These are phyloP conservation scores for Alternaria sp. DNA, from an alignment of 2,329 filamentous ascomycete species.

Conservation along the genomic window DNA sequence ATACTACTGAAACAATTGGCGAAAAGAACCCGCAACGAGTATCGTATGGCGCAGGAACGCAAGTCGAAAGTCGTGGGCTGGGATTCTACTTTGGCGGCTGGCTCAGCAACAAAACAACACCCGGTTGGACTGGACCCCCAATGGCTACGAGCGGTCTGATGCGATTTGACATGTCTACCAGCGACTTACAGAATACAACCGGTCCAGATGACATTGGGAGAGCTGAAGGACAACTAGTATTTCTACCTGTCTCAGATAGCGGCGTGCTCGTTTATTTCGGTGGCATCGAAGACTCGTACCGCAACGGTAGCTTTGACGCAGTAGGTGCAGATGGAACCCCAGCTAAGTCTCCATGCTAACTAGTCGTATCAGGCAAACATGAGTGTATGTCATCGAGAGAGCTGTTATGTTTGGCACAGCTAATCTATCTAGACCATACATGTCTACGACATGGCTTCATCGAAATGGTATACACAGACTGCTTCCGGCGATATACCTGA, in stretches of 20 bases:
- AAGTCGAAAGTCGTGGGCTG: slow-evolving; percentile 60
- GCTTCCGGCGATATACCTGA: slow-evolving; percentile 61
- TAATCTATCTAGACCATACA: slow-evolving; percentile 54
- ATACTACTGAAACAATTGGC: slow-evolving; percentile 51
- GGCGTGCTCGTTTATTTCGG: slow-evolving; percentile 69
- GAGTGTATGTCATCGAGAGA: slow-evolving; percentile 31
- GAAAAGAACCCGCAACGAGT: slow-evolving; percentile 52
- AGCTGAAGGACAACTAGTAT: slow-evolving; percentile 67
- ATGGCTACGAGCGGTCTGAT: slow-evolving; percentile 61
- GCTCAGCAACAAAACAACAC: slow-evolving; percentile 61
- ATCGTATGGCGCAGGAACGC: slow-evolving; percentile 64
- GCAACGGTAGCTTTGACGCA: slow-evolving; percentile 55
- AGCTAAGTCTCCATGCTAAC: slow-evolving; percentile 2
- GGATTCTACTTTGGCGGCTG: slow-evolving; percentile 70
- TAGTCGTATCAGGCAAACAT: slow-evolving; percentile 37
- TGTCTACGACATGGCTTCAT: slow-evolving; percentile 66
- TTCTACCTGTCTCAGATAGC: slow-evolving; percentile 64
- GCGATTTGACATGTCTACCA: slow-evolving; percentile 62
- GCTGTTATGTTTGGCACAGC: slow-evolving; percentile 29
- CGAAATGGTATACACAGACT: slow-evolving; percentile 66
- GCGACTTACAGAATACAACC: slow-evolving; percentile 60
- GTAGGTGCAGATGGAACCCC: slow-evolving; percentile 21
- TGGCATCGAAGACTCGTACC: slow-evolving; percentile 58
- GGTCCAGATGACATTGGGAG: slow-evolving; percentile 60
- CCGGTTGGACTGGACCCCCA: slow-evolving; percentile 58